A percentile compares a stretch with the other conserved stretches of the same genome.
Evolutionary conservation across 129 eudicot species (phyloP).

Genomic region (Tanacetum coccineum): DNA sequence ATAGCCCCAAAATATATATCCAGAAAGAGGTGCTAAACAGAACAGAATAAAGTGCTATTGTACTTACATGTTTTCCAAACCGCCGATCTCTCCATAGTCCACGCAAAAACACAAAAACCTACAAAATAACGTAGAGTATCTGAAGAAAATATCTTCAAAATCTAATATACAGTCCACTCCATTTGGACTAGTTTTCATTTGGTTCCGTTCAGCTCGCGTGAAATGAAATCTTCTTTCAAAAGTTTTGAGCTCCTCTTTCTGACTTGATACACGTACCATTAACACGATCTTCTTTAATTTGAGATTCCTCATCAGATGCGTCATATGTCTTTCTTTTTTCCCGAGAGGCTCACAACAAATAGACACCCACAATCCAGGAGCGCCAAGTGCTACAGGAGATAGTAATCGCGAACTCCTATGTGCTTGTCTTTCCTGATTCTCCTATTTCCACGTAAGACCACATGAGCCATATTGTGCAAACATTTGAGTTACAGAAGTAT

Average conservation of each 20-base stretch:
- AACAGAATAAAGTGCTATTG: conserved; percentile 88
- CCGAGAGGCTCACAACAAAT: conserved; percentile 80
- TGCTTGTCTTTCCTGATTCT: conserved; percentile 74
- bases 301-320: conserved; percentile 69
- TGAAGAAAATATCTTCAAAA: conserved; percentile 72
- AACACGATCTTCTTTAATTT: conserved; percentile 31
- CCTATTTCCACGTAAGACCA: conserved; percentile 79
- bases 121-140: conserved; percentile 79
- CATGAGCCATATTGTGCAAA: conserved; percentile 85
- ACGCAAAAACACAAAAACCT: conserved; percentile 91
- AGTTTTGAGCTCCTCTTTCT: conserved; percentile 39
- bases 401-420: conserved; percentile 76
- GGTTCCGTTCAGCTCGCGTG: conserved; percentile 44
- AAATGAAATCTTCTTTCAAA: conserved; percentile 74
- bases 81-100: conserved; percentile 99
- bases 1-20: conserved; percentile 87
- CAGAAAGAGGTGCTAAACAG: conserved; percentile 88
- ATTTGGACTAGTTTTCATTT: conserved; percentile 50
- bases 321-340: conserved; percentile 72
- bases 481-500: conserved; percentile 74
- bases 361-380: conserved; percentile 87
- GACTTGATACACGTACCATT: conserved; percentile 30
- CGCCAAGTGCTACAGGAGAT: conserved; percentile 80
- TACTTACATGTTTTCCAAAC: conserved; percentile 94
- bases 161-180: conserved; percentile 94